Evolutionary conservation across 2,329 filamentous ascomycete species (phyloP).

Genomic region (Fusarium floridanum): DNA sequence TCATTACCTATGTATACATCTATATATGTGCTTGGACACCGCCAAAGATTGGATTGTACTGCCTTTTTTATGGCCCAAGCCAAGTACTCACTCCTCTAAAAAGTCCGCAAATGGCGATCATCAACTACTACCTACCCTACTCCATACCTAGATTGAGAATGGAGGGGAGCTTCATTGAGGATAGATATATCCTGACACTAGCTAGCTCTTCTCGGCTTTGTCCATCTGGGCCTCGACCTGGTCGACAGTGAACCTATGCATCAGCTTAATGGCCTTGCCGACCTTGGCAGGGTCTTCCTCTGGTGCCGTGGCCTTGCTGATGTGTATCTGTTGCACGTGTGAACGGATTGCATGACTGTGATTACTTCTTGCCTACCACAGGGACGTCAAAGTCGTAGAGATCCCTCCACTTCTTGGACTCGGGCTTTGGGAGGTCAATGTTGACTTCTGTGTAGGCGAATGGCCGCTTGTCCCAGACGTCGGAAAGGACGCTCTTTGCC

Average conservation of each 20-base stretch:
- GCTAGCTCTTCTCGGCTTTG: conserved; percentile 57
- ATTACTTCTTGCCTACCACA: conserved; percentile 67
- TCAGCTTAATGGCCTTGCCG: conserved; percentile 75
- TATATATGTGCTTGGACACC: too few species aligned
- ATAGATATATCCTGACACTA: not conserved
- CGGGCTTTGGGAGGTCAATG: conserved; percentile 76
- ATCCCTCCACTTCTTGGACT: conserved; percentile 75
- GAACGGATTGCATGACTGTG: not conserved
- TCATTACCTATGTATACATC: too few species aligned
- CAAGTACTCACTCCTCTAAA: too few species aligned
- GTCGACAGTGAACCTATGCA: conserved; percentile 80
- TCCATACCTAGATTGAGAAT: not conserved
- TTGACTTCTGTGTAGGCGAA: conserved; percentile 80
- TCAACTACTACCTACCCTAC: not conserved
- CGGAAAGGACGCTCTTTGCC: conserved; percentile 75
- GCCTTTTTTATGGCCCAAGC: too few species aligned
- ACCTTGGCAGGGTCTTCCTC: conserved; percentile 67
- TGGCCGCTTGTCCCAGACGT: conserved; percentile 74
- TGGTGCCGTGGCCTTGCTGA: conserved; percentile 68
- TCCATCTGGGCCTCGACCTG: conserved; percentile 79
- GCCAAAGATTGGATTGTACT: too few species aligned
- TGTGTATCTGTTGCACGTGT: conserved; percentile 64
- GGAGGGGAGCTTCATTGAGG: not conserved
- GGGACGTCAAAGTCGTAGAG: conserved; percentile 87
- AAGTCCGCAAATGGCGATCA: not conserved